Evolutionary conservation across 441 rosid species (phyloP).

Genomic region (Erodium texanum): DNA sequence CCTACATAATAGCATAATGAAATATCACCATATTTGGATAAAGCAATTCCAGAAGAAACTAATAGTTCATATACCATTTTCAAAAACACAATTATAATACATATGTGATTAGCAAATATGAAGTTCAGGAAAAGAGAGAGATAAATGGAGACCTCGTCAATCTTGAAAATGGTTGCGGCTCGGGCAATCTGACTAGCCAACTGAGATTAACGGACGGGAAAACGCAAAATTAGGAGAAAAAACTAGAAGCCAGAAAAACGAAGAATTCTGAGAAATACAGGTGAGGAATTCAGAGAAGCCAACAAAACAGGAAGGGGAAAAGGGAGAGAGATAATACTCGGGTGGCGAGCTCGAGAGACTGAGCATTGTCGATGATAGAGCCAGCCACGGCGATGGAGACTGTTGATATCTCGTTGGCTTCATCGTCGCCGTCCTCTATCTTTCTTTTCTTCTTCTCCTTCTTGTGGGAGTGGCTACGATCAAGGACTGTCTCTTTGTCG

Average conservation of each 20-base stretch:
- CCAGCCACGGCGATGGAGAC: constrained; percentile 81
- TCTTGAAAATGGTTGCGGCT: constrained; percentile 74
- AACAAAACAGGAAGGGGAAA: background rate
- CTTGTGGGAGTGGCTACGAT: constrained; percentile 22
- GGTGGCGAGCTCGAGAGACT: constrained; percentile 90
- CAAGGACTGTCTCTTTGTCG: constrained; percentile 16
- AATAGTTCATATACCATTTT: background rate
- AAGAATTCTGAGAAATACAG: too few relatives aligned
- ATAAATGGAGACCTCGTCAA: constrained; percentile 54
- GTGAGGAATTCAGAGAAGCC: too few relatives aligned
- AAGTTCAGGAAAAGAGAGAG: background rate
- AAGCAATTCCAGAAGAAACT: background rate
- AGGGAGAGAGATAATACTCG: constrained; percentile 39
- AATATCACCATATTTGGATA: background rate
- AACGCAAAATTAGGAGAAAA: constrained; percentile 10
- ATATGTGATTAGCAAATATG: background rate
- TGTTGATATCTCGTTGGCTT: constrained; percentile 38
- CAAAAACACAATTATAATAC: background rate
- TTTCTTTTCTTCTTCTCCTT: constrained; percentile 22
- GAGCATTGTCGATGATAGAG: constrained; percentile 88
- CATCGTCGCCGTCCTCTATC: constrained; percentile 18
- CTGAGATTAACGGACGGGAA: constrained; percentile 25
- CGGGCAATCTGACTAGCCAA: constrained; percentile 94
- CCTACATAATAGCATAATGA: background rate
- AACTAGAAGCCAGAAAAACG: too few relatives aligned